Evolutionary conservation across 441 rosid species (phyloP).

Genomic region (Flueggea neowawraea): DNA sequence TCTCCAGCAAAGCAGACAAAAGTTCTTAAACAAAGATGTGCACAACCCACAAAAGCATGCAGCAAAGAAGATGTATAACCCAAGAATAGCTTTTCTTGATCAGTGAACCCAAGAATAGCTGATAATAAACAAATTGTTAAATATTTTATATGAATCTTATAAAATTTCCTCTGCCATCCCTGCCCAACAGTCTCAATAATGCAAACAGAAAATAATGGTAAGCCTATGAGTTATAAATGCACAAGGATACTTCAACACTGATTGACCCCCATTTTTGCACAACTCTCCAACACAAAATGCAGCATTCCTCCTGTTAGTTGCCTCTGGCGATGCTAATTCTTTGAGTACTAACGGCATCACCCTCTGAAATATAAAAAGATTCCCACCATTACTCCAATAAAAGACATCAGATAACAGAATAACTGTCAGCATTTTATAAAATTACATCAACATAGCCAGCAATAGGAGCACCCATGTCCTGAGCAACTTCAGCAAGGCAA

Average conservation of each 20-base stretch:
- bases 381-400: neutral
- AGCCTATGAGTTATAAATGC: neutral
- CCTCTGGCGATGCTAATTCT: slow-evolving; percentile 77
- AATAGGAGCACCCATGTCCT: slow-evolving; percentile 93
- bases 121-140: too few relatives aligned
- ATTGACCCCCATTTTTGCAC: slow-evolving; percentile 93
- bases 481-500: slow-evolving; percentile 98
- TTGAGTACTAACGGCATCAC: slow-evolving; percentile 90
- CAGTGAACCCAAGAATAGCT: too few relatives aligned
- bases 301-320: slow-evolving; percentile 98
- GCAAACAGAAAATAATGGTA: neutral
- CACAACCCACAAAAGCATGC: neutral
- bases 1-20: slow-evolving; percentile 6
- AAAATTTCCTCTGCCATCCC: too few relatives aligned
- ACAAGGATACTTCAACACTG: slow-evolving; percentile 84
- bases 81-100: neutral
- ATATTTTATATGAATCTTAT: too few relatives aligned
- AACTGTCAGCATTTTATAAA: neutral
- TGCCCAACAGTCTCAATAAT: neutral
- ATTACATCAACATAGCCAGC: slow-evolving; percentile 84
- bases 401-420: too few relatives aligned
- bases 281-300: slow-evolving; percentile 98
- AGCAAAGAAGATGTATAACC: neutral
- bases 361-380: slow-evolving; percentile 49
- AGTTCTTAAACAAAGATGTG: neutral